Conservation (phyloP, 768 basidiomycete species). For the Boletus rubroflammeus region DNA sequence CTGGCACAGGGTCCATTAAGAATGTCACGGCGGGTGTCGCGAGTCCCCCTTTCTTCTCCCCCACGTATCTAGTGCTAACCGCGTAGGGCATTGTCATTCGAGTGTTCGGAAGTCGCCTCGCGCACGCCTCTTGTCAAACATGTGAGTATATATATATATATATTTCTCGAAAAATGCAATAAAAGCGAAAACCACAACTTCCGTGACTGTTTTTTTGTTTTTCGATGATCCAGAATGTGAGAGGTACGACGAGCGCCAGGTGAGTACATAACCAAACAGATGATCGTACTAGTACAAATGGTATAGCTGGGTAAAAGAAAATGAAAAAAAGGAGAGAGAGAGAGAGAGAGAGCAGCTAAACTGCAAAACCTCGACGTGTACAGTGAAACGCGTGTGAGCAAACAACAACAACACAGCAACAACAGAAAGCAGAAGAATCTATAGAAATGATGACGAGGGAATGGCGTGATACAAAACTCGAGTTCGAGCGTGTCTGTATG, state of each 20-base stretch:
- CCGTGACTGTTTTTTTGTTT: neutral
- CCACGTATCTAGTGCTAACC: no score
- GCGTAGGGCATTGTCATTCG: no score
- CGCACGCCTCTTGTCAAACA: no score
- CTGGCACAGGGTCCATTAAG: no score
- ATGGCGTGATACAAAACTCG: constrained; percentile 6
- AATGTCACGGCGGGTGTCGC: no score
- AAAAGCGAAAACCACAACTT: neutral
- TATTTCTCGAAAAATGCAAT: no score
- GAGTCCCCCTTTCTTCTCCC: no score
- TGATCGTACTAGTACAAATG: constrained; percentile 17
- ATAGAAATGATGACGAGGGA: constrained; percentile 7
- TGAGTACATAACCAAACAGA: constrained; percentile 19
- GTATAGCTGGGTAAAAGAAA: constrained; percentile 9
- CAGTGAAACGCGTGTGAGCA: constrained; percentile 8
- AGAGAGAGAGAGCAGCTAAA: neutral
- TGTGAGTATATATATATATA: no score
- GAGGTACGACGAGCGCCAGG: neutral
- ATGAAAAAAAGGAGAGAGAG: neutral
- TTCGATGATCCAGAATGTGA: neutral
- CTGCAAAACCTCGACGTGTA: neutral
- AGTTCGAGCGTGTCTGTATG: neutral
- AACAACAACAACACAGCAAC: constrained; percentile 9
- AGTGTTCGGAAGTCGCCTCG: no score
- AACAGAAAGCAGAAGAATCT: constrained; percentile 14